Conservation (phyloP, 1,284 basidiomycete species). For the Taiwanofungus camphoratus region DNA sequence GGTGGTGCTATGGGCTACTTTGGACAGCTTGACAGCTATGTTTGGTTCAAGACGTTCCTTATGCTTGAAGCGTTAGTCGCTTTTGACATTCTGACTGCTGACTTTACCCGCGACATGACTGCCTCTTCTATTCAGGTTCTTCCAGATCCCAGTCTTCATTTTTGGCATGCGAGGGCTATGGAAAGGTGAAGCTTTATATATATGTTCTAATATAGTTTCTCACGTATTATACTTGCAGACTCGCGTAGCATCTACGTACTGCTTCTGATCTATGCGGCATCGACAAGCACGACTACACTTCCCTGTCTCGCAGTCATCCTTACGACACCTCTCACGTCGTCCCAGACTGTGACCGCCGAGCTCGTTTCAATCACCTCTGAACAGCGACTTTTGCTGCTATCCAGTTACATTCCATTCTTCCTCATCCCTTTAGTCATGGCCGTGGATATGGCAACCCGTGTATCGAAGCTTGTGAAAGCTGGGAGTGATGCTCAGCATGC, state of each 20-base stretch:
- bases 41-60: conserved; percentile 67
- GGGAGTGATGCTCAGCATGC: conserved; percentile 6
- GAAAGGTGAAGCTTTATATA: conserved; percentile 42
- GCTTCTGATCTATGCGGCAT: conserved; percentile 71
- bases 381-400: conserved; percentile 52
- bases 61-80: conserved; percentile 43
- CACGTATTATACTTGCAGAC: conserved; percentile 7
- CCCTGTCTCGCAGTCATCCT: conserved; percentile 64
- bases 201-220: background rate
- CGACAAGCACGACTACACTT: conserved; percentile 71
- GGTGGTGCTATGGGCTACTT: conserved; percentile 44
- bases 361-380: conserved; percentile 33
- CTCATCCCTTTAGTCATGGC: conserved; percentile 67
- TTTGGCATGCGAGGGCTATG: conserved; percentile 63
- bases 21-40: conserved; percentile 33
- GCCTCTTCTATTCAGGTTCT: conserved; percentile 50
- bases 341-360: conserved; percentile 26
- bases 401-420: conserved; percentile 74
- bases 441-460: conserved; percentile 59
- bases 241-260: conserved; percentile 38
- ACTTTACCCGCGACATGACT: too few species aligned
- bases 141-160: conserved; percentile 76
- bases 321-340: conserved; percentile 33
- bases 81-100: too few species aligned
- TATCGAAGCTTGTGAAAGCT: conserved; percentile 24